Base-by-base conservation (phyloP, 768 basidiomycete species). In the Tricholoma sp. region DNA sequence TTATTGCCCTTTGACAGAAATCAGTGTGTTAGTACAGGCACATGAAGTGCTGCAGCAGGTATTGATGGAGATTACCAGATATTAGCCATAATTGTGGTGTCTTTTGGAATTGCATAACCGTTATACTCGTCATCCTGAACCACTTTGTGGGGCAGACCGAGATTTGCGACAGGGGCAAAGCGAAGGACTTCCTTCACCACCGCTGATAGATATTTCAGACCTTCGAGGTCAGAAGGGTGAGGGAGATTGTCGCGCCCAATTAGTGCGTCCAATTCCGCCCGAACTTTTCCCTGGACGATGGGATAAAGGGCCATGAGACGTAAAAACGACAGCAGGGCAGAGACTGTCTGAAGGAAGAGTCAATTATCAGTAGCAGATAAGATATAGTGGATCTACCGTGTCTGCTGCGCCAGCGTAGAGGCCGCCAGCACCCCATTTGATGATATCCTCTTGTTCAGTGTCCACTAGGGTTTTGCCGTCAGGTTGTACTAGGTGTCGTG, bases 371-470 rank as follows among this genome's bases (percentile, higher is more conserved):
- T 45, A 4, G 18, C 18, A 28, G 39, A 11, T 29, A 31, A 36
- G 33, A 12, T 31, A 45, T 28, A 20, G 17, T 20, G 18, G 62
- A 67, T n/a, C 5, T 54, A 77, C 77, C 10, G 77, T 79, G 58
- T 78, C 76, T 6, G 71, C 64, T 1, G 72, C 74, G 55, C 79
- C 80, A 41, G 78, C 77, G 57, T 80, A 82, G 3, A 79, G 65
- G 2, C 76, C 79, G 1, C 75, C 79, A 18, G 80, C 78, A 37
- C 76, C 74, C 71, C 80, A 80, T 58, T 76, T 79, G 15, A 80
- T 70, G 29, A 79, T 69, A 5, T 76, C 75, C 56, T 80, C 80
- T 12, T 75, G 66, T 31, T 72, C 72, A 13, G 70, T 54, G 32
- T 63, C 63, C 24, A 66, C 58, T 24, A 61, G 54, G 37, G 60